A percentile compares a stretch with the other conserved stretches of the same genome.
These are phyloP conservation scores for Didymella sp. DNA, from an alignment of 2,329 filamentous ascomycete genomes.

Conservation along the genomic window DNA sequence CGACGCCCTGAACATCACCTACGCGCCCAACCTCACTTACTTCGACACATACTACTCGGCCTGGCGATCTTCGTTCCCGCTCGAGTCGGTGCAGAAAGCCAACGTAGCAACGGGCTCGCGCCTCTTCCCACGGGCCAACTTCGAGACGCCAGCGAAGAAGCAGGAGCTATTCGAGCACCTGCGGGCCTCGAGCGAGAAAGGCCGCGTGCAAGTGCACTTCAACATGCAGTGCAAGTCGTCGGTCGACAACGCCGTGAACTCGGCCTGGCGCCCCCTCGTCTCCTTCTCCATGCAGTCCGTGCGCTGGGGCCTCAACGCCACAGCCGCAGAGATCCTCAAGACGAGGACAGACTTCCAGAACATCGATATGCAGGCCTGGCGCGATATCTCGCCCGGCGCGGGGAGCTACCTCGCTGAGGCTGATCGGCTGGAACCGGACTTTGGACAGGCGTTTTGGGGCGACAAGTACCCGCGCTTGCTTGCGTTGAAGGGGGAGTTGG, in stretches of 20 bases:
- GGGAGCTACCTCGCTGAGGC: conserved; percentile 42
- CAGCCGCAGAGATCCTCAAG: conserved; percentile 24
- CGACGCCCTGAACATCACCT: conserved; percentile 36
- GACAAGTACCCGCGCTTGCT: conserved; percentile 37
- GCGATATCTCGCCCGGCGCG: conserved; percentile 32
- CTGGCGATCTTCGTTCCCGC: conserved; percentile 45
- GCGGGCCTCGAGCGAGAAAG: conserved; percentile 44
- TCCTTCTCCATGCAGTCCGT: conserved; percentile 34
- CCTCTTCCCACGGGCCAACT: conserved; percentile 45
- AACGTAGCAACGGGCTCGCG: conserved; percentile 45
- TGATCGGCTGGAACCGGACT: conserved; percentile 34
- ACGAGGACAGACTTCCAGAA: conserved; percentile 23
- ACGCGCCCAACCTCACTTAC: conserved; percentile 46
- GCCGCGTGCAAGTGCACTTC: conserved; percentile 46
- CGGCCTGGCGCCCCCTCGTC: conserved; percentile 34
- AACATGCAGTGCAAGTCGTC: conserved; percentile 42
- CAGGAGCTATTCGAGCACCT: conserved; percentile 40
- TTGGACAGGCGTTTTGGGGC: conserved; percentile 41
- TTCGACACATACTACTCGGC: conserved; percentile 44
- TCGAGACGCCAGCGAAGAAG: conserved; percentile 42
- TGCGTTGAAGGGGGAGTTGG: conserved; percentile 35
- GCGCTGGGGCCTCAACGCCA: conserved; percentile 25
- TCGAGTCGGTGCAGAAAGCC: conserved; percentile 44
- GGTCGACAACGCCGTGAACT: conserved; percentile 36
- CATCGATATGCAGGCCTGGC: conserved; percentile 27